These are phyloP conservation scores for Furcasterigmium furcatum DNA, from an alignment of 2,329 filamentous ascomycete species.

Conservation along the genomic window DNA sequence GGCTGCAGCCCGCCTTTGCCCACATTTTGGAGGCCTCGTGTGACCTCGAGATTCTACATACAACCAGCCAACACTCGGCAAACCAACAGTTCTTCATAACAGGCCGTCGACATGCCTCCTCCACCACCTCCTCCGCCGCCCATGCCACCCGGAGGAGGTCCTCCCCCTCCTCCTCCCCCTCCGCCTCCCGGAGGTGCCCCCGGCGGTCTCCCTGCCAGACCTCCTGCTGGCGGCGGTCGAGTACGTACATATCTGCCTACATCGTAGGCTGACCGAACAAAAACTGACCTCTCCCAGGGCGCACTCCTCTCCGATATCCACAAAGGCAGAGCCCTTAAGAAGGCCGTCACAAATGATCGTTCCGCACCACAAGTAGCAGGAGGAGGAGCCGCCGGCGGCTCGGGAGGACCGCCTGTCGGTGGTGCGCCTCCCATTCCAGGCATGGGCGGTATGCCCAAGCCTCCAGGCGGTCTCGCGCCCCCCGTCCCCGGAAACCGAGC, in stretches of 20 bases:
- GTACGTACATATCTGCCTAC: too few relatives aligned
- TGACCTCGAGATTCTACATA: too few relatives aligned
- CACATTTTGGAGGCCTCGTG: too few relatives aligned
- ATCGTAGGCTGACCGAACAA: too few relatives aligned
- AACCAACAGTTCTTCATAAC: too few relatives aligned
- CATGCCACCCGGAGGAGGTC: conserved; percentile 53
- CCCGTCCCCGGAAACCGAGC: conserved; percentile 68
- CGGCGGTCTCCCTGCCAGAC: conserved; percentile 54
- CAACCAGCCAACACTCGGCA: not conserved
- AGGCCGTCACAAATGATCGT: conserved; percentile 87
- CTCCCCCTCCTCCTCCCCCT: conserved; percentile 64
- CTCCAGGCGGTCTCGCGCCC: conserved; percentile 66
- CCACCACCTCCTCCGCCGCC: conserved; percentile 72
- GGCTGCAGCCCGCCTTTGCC: too few relatives aligned
- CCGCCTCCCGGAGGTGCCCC: conserved; percentile 35
- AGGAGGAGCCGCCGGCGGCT: conserved; percentile 46
- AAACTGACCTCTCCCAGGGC: conserved; percentile 50
- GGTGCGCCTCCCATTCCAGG: conserved; percentile 81
- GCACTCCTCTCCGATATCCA: conserved; percentile 84
- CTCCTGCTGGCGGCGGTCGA: conserved; percentile 53
- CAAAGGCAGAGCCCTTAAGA: conserved; percentile 78
- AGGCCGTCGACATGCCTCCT: conserved; percentile 32
- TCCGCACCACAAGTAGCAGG: conserved; percentile 71
- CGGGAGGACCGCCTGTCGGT: conserved; percentile 55
- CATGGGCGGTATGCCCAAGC: conserved; percentile 38